These are phyloP conservation scores for Metrosideros polymorpha DNA, from an alignment of 441 rosid genomes.

Conservation along the genomic window DNA sequence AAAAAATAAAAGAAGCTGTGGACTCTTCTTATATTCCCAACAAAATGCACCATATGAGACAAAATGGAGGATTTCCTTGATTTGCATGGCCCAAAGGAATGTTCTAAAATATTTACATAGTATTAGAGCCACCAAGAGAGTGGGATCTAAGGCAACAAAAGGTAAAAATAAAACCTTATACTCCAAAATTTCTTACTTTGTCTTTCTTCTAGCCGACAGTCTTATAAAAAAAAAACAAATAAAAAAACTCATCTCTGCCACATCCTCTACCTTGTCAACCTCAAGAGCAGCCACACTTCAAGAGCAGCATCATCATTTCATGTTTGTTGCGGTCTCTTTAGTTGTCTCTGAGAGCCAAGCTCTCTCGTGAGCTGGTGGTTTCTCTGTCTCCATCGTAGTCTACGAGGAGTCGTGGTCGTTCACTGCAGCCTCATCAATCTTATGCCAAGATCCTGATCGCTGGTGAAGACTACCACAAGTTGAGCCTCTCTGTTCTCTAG, in stretches of 20 bases:
- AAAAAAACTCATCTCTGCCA: background rate
- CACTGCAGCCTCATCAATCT: background rate
- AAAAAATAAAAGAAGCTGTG: background rate
- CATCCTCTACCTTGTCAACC: background rate
- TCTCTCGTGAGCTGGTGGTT: background rate
- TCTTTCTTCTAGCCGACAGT: background rate
- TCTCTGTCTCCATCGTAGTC: background rate
- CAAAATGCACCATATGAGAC: background rate
- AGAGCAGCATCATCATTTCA: background rate
- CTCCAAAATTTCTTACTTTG: background rate
- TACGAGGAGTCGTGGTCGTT: background rate
- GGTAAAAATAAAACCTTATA: background rate
- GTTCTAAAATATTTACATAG: background rate
- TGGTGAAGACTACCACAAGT: background rate
- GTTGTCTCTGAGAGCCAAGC: background rate
- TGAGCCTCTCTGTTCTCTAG: background rate
- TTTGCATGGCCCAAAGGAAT: background rate
- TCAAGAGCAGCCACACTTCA: background rate
- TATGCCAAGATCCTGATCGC: background rate
- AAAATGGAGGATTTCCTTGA: background rate
- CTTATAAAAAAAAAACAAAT: background rate
- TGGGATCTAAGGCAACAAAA: background rate
- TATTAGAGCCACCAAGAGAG: background rate
- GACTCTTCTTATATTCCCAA: background rate
- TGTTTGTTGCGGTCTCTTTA: background rate